A percentile compares a stretch with the other conserved stretches of the same genome.
phyloP scores from a whole-genome alignment of 345 rosid genomes.

The Erodium maritimum region DNA sequence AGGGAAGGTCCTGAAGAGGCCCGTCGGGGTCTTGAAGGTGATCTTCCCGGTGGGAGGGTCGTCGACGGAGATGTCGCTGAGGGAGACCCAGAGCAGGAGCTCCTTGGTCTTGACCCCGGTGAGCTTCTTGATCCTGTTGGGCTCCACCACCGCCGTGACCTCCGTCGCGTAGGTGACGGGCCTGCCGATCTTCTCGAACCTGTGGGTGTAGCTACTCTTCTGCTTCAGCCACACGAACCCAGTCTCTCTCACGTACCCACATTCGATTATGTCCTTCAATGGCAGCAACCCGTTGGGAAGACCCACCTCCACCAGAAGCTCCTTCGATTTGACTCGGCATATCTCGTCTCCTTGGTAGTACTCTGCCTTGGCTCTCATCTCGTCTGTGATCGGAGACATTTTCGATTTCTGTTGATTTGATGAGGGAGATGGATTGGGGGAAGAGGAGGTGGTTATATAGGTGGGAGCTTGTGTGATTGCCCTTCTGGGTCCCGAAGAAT shows the following conservation, averaged over 20 bases:
- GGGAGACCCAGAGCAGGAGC: constrained; percentile 59
- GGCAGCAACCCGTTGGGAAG: constrained; percentile 81
- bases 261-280: constrained; percentile 57
- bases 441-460: not conserved
- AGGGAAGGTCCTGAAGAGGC: constrained; percentile 59
- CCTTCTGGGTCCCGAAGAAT: not conserved
- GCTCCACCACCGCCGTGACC: constrained; percentile 56
- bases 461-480: not conserved
- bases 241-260: constrained; percentile 68
- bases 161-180: constrained; percentile 48
- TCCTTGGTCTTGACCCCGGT: constrained; percentile 93
- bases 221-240: constrained; percentile 94
- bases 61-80: constrained; percentile 52
- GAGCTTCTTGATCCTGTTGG: constrained; percentile 73
- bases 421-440: not conserved
- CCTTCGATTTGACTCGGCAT: constrained; percentile 52
- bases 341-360: constrained; percentile 59
- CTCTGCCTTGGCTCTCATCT: constrained; percentile 67
- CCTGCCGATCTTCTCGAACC: constrained; percentile 65
- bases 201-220: constrained; percentile 59
- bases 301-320: constrained; percentile 43
- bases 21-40: constrained; percentile 75
- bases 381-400: constrained; percentile 59
- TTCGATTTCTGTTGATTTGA: too few relatives aligned
- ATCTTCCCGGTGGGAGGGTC: constrained; percentile 46